Evolutionary conservation across 371 early-diverging fungal species (phyloP), one percentile per base, ranked within the genome.

Genomic region (Gilbertella persicaria): DNA sequence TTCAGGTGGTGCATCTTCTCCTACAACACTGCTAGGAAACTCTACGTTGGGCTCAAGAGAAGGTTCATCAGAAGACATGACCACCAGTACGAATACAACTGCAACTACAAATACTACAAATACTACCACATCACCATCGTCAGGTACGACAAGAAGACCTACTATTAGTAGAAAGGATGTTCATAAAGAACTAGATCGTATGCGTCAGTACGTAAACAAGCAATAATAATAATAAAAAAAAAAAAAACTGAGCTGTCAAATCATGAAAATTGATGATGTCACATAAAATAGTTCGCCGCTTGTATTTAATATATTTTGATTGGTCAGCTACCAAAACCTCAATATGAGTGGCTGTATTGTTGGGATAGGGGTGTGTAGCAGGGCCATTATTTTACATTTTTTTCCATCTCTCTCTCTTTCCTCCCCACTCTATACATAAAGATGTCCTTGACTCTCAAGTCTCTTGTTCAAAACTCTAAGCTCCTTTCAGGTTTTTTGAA

Each of bases 401-500:
- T 48, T 48, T 48, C 37, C 37, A 36, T 49, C 33, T 33, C 33
- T 33, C 33, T 46, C 35, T 46, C 33, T 19, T 35, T 33, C 28
- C 55, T 60, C 64, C 64, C 67, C 55, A 55, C 61, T 58, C 59
- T 58, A 30, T 49, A 36, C 29, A 40, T 16, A 47, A 60, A 12
- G 23, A 73, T 73, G 73, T 61, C 72, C 53, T 62, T 75, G 53
- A 56, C 73, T 29, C 68, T 78, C 64, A 74, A 74, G 64, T 62
- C 61, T 40, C 45, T 70, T 67, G 78, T 88, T 52, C 80, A 82
- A 78, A 80, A 73, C 59, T 82, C 79, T 58, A 79, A 79, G 72
- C 69, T 84, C 66, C 74, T 85, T 54, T 70, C 77, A 20, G 72
- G 80, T n/a, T 16, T 88, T 35, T 76, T 90, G 65, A 81, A 77